phyloP scores from a whole-genome alignment of 495 filamentous ascomycete species.

The Penicillium arizonense region DNA sequence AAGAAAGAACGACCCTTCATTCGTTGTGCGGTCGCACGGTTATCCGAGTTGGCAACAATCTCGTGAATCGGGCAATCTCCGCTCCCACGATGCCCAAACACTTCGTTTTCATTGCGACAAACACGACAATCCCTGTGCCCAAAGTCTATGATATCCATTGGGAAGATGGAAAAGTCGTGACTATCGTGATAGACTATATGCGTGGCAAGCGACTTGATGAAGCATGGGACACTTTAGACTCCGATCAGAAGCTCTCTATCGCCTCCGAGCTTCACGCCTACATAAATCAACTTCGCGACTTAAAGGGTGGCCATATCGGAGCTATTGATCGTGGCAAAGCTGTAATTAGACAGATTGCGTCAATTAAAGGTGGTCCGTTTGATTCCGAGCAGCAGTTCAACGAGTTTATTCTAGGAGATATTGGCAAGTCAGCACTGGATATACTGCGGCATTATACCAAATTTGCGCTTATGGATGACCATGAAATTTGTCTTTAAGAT shows the following conservation, averaged over 20 bases:
- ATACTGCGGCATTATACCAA: constrained; percentile 20
- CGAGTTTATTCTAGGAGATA: constrained; percentile 21
- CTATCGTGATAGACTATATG: constrained; percentile 34
- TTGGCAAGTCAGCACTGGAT: constrained; percentile 7
- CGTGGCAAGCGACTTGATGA: constrained; percentile 24
- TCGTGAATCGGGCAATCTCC: constrained; percentile 5
- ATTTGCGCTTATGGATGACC: constrained; percentile 16
- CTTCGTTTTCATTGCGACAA: constrained; percentile 23
- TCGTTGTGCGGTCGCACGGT: constrained; percentile 6
- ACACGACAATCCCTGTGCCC: constrained; percentile 30
- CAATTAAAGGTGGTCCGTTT: constrained; percentile 25
- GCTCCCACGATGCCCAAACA: constrained; percentile 4
- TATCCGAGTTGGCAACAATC: constrained; percentile 1
- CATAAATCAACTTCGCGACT: constrained; percentile 16
- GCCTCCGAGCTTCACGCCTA: constrained; percentile 17
- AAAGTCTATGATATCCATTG: constrained; percentile 17
- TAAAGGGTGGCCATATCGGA: constrained; percentile 27
- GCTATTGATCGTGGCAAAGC: constrained; percentile 3
- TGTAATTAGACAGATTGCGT: constrained; percentile 9
- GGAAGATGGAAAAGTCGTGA: constrained; percentile 14
- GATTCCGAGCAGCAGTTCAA: constrained; percentile 20
- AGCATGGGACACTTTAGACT: constrained; percentile 14
- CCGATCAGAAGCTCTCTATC: constrained; percentile 15
- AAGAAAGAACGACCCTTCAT: constrained; percentile 6
- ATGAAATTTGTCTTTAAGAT: too few relatives aligned